A percentile compares a stretch with the other conserved stretches of the same genome.
Conservation (phyloP, 352 stramenopile genomes). For the Globisporangium spinosum region DNA sequence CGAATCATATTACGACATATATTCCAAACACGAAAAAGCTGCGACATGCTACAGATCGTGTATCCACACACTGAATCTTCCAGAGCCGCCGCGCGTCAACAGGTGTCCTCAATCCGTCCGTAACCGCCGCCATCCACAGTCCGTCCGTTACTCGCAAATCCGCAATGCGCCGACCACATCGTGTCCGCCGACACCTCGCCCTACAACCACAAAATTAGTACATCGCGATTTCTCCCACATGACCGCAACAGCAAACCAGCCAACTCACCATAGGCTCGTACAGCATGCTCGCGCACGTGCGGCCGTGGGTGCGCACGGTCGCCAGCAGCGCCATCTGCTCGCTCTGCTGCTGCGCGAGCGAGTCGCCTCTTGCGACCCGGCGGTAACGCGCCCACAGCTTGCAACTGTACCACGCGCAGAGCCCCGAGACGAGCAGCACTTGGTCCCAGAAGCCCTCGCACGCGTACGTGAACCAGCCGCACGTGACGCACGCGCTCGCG, state of each 20-base stretch:
- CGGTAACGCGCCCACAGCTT: slow-evolving; percentile 32
- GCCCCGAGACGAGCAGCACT: slow-evolving; percentile 27
- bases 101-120: neutral
- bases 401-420: slow-evolving; percentile 18
- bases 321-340: slow-evolving; percentile 45
- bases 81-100: neutral
- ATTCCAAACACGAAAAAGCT: neutral
- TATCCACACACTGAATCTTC: neutral
- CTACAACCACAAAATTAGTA: slow-evolving; percentile 14
- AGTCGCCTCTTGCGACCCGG: slow-evolving; percentile 27
- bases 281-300: slow-evolving; percentile 25
- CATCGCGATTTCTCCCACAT: neutral
- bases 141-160: neutral
- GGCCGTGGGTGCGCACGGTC: slow-evolving; percentile 45
- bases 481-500: slow-evolving; percentile 37
- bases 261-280: slow-evolving; percentile 47
- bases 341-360: slow-evolving; percentile 29
- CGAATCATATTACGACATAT: neutral
- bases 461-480: slow-evolving; percentile 45
- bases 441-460: slow-evolving; percentile 61
- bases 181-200: slow-evolving; percentile 30
- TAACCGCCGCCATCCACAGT: neutral
- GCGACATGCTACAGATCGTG: neutral
- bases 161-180: slow-evolving; percentile 13
- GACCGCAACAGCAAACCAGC: neutral